Percentiles rank a stretch among this genome's conserved stretches.
These are phyloP conservation scores for Populus trichocarpa DNA, from an alignment of 441 rosid species.

Conservation along the genomic window DNA sequence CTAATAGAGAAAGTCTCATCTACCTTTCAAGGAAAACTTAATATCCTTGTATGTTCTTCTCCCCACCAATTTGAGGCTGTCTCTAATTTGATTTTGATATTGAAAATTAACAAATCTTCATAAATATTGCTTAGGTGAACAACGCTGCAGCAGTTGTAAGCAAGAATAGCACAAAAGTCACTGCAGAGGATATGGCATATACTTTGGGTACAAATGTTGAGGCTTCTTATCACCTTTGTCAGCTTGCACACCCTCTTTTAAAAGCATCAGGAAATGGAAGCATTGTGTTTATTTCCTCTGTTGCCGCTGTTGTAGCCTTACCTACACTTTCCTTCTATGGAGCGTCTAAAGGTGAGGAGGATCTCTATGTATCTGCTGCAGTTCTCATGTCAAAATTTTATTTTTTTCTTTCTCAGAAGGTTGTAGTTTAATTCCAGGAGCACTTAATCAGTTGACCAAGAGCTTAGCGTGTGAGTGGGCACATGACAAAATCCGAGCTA, in stretches of 20 bases:
- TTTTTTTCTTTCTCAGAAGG: neutral
- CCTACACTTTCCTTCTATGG: slow-evolving; percentile 55
- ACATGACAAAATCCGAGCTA: slow-evolving; percentile 70
- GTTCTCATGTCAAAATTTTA: neutral
- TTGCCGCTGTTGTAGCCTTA: slow-evolving; percentile 41
- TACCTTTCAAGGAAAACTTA: slow-evolving; percentile 21
- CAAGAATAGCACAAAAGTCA: slow-evolving; percentile 32
- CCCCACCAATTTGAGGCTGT: too few species aligned
- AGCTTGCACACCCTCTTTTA: slow-evolving; percentile 70
- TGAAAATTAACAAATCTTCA: too few species aligned
- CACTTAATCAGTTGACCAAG: slow-evolving; percentile 73
- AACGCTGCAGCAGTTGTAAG: slow-evolving; percentile 52
- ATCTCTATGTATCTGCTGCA: neutral
- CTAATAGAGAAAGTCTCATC: slow-evolving; percentile 16
- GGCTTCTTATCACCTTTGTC: slow-evolving; percentile 61
- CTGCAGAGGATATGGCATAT: slow-evolving; percentile 48
- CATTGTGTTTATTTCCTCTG: slow-evolving; percentile 73
- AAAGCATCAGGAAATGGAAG: slow-evolving; percentile 73
- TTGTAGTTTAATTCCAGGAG: slow-evolving; percentile 32
- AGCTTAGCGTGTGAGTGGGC: slow-evolving; percentile 97
- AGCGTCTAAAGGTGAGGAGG: slow-evolving; percentile 62
- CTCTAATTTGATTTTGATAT: too few species aligned
- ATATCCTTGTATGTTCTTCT: slow-evolving; percentile 23
- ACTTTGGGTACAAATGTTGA: slow-evolving; percentile 64
- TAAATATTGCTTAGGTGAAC: slow-evolving; percentile 44